Base-by-base conservation (phyloP, 495 filamentous ascomycete species). In the Lasiosphaeris hirsuta region DNA sequence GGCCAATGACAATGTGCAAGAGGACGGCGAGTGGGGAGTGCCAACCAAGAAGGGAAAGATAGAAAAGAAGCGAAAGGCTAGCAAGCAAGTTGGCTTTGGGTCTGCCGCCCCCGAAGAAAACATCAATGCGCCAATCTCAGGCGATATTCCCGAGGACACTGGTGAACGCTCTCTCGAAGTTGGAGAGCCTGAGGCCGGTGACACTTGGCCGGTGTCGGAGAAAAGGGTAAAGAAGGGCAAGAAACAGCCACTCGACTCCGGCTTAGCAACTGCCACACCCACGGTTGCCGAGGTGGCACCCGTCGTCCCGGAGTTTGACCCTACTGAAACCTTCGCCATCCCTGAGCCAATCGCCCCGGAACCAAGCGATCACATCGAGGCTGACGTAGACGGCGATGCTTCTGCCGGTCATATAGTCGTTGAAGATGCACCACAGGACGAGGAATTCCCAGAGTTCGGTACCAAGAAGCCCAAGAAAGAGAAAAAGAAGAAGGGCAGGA, bases 221-320 rank as follows among this genome's bases (percentile, higher is more conserved):
- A 72, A 69, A 36, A 65, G 68, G 54, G 51, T 59, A 1, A 72
- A 73, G 57, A 69, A 69, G 59, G 61, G 41, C 39, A 54, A 57
- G 33, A 58, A 67, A 49, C 19, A 54, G 2, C 60, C 62, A 33
- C 54, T 23, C n/a, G 55, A 61, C 41, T 44, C 52, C 62, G 51
- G 42, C 35, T 62, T 65, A 36, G 59, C 18, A 7, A 43, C 17
- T 30, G 56, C 63, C 48, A 69, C 52, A n/a, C 63, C 58, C 38
- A 67, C 4, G 43, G 63, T 54, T 11, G 19, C n/a, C n/a, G n/a
- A 37, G 14, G 30, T 14, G 39, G 18, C 39, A 37, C 10, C 33
- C 19, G 17, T 13, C 43, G 10, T 45, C 30, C 43, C 43, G 15
- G 43, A 45, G 6, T 6, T 11, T 45, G 17, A 3, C 43, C 18